Percentiles rank a stretch among this genome's conserved stretches.
Evolutionary conservation across 306 rosid genomes (phyloP).

Genomic region (Abrus pulchellus): DNA sequence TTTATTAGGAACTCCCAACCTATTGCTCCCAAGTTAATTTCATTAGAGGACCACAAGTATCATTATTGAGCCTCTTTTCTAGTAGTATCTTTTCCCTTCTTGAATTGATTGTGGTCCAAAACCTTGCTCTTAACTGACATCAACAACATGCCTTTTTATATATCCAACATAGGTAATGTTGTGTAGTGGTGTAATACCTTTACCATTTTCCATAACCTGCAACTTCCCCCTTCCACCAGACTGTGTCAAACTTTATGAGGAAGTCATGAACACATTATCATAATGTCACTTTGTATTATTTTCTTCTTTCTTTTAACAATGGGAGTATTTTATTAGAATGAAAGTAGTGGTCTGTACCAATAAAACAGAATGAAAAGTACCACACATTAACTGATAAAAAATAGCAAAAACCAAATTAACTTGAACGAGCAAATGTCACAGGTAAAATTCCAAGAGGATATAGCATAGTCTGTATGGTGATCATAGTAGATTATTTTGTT

Average conservation of each 20-base stretch:
- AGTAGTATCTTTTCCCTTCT: constrained; percentile 31
- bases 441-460: neutral
- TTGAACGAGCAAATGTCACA: neutral
- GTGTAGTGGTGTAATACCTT: constrained; percentile 7
- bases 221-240: neutral
- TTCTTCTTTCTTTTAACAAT: constrained; percentile 4
- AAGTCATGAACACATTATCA: constrained; percentile 11
- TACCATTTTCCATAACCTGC: constrained; percentile 17
- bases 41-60: constrained; percentile 56
- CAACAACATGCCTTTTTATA: constrained; percentile 45
- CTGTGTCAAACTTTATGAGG: constrained; percentile 15
- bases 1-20: constrained; percentile 6
- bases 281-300: neutral
- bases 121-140: constrained; percentile 42
- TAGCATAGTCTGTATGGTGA: too few relatives aligned
- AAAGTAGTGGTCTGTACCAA: neutral
- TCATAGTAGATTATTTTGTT: too few relatives aligned
- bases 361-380: neutral
- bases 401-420: constrained; percentile 1
- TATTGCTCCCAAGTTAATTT: constrained; percentile 20
- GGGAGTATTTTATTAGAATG: neutral
- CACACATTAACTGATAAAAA: neutral
- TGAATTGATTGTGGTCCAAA: constrained; percentile 60
- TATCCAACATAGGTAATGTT: constrained; percentile 51
- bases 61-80: constrained; percentile 51